Evolutionary conservation across 495 filamentous ascomycete genomes (phyloP).

Genomic region (Chaetomium tenue): DNA sequence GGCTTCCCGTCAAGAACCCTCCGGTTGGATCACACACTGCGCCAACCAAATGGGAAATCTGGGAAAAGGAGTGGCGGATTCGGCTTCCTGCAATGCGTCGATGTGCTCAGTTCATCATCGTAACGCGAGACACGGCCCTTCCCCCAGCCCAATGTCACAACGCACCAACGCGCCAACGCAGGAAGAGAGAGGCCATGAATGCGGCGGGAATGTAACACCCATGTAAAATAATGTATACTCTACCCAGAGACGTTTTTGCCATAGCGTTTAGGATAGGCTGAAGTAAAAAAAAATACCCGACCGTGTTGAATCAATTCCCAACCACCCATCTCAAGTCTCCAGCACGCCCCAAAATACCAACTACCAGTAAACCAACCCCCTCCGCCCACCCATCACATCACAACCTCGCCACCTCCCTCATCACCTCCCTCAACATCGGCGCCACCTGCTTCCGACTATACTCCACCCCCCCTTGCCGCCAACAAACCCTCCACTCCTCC

Average conservation of each 20-base stretch:
- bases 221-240: neutral
- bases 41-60: too few relatives aligned
- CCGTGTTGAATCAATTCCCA: neutral
- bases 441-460: slow-evolving; percentile 88
- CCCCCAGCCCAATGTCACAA: too few relatives aligned
- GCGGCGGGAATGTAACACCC: neutral
- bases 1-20: too few relatives aligned
- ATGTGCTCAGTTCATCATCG: too few relatives aligned
- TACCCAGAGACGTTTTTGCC: neutral
- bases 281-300: neutral
- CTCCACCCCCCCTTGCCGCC: slow-evolving; percentile 65
- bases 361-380: neutral
- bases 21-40: too few relatives aligned
- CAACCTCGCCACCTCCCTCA: slow-evolving; percentile 43
- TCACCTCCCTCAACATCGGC: slow-evolving; percentile 69
- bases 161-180: neutral
- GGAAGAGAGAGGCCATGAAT: neutral
- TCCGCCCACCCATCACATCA: slow-evolving; percentile 10
- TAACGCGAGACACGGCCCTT: too few relatives aligned
- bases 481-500: slow-evolving; percentile 51
- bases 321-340: too few relatives aligned
- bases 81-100: too few relatives aligned
- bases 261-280: neutral
- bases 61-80: too few relatives aligned
- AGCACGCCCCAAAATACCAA: neutral